A percentile compares a stretch with the other conserved stretches of the same genome.
Conservation (phyloP, 1,284 basidiomycete species). For the Exobasidium cylindrosporum region DNA sequence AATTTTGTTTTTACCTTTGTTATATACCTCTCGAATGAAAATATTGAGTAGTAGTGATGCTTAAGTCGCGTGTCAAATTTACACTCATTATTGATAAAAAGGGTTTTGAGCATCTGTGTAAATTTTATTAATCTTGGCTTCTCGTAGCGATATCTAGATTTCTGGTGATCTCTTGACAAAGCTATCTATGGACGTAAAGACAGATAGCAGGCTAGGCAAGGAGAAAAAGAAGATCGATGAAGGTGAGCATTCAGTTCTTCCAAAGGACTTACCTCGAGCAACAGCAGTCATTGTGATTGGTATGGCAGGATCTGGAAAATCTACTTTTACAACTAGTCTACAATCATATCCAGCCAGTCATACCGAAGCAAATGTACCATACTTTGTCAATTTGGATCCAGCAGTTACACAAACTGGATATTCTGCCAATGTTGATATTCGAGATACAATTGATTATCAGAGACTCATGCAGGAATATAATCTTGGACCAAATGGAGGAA, state of each 20-base stretch:
- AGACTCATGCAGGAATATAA: constrained; percentile 99
- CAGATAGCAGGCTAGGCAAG: no score
- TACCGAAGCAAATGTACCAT: constrained; percentile 61
- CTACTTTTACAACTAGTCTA: constrained; percentile 75
- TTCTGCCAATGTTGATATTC: constrained; percentile 93
- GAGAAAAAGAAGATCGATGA: no score
- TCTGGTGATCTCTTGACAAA: no score
- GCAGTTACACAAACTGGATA: constrained; percentile 87
- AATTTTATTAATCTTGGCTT: no score
- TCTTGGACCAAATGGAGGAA: constrained; percentile 95
- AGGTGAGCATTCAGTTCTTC: constrained; percentile 15
- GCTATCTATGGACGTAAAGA: no score
- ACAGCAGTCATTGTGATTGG: constrained; percentile 60
- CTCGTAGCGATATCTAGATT: no score
- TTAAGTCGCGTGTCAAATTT: no score
- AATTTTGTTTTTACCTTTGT: no score
- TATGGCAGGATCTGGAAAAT: constrained; percentile 93
- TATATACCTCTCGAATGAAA: no score
- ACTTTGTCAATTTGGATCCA: constrained; percentile 95
- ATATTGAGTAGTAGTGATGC: no score
- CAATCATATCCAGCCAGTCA: constrained; percentile 26
- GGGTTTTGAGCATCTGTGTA: no score
- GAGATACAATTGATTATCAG: constrained; percentile 94
- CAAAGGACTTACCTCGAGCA: constrained; percentile 43
- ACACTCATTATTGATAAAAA: no score